A percentile compares a stretch with the other conserved stretches of the same genome.
Conservation (phyloP, 371 early-diverging fungal species). For the Cokeromyces recurvatus region DNA sequence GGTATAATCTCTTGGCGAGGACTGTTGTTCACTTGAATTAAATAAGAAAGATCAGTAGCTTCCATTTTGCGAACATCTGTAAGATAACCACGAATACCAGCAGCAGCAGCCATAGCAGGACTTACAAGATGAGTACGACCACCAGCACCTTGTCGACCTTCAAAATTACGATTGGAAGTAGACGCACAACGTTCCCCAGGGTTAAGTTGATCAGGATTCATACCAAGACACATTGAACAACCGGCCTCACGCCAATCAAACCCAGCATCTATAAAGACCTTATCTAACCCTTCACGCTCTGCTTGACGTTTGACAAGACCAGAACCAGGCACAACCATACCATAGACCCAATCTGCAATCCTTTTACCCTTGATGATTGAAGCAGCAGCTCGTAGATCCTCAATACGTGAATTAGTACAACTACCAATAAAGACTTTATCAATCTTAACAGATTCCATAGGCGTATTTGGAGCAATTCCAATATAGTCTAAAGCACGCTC, state of each 20-base stretch:
- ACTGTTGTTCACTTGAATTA: conserved; percentile 14
- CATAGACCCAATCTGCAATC: conserved; percentile 59
- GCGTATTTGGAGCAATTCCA: conserved; percentile 60
- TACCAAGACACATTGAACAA: conserved; percentile 72
- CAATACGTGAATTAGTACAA: conserved; percentile 74
- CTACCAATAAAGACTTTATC: conserved; percentile 70
- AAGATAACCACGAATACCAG: conserved; percentile 40
- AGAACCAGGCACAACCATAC: conserved; percentile 71
- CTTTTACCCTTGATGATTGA: conserved; percentile 56
- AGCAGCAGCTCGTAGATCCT: conserved; percentile 66
- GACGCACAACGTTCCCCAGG: conserved; percentile 68
- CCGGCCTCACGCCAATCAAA: conserved; percentile 75
- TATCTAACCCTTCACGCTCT: conserved; percentile 64
- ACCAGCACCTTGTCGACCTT: conserved; percentile 67
- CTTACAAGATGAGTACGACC: conserved; percentile 53
- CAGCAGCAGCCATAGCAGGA: conserved; percentile 54
- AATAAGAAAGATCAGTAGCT: conserved; percentile 8
- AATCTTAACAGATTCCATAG: conserved; percentile 52
- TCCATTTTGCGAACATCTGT: conserved; percentile 42
- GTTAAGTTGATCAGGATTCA: conserved; percentile 69
- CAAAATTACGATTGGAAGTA: conserved; percentile 71
- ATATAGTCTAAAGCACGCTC: conserved; percentile 61
- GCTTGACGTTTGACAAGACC: conserved; percentile 67
- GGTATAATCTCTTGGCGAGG: conserved; percentile 15
- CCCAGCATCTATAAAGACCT: conserved; percentile 62